Percentiles rank a stretch among this genome's conserved stretches.
Evolutionary conservation across 2,329 filamentous ascomycete species (phyloP).

Genomic region (Sclerotinia spermophila): DNA sequence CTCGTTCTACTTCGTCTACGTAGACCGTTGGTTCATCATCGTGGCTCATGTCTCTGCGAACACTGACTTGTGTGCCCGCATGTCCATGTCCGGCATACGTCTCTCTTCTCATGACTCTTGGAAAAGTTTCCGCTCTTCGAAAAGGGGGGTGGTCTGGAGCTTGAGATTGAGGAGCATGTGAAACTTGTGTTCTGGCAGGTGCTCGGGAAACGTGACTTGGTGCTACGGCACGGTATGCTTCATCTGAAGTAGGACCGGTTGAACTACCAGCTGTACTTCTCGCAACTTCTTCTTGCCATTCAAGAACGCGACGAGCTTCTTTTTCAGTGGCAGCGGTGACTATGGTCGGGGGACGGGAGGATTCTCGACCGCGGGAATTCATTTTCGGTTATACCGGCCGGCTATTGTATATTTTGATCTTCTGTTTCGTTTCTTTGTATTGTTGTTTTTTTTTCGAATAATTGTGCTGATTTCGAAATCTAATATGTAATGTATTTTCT

Average conservation of each 20-base stretch:
- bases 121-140: constrained; percentile 20
- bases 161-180: background rate
- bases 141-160: constrained; percentile 10
- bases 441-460: background rate
- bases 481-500: background rate
- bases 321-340: constrained; percentile 33
- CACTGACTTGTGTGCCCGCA: background rate
- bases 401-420: background rate
- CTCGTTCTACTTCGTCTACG: constrained; percentile 24
- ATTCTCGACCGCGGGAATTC: constrained; percentile 5
- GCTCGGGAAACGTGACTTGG: constrained; percentile 15
- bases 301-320: constrained; percentile 41
- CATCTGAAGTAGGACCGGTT: background rate
- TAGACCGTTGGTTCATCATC: constrained; percentile 9
- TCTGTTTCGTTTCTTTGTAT: background rate
- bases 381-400: background rate
- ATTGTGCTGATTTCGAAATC: background rate
- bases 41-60: constrained; percentile 6
- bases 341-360: constrained; percentile 17
- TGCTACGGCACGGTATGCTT: constrained; percentile 4
- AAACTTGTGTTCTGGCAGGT: background rate
- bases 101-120: constrained; percentile 10
- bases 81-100: background rate
- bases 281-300: constrained; percentile 43
- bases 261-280: constrained; percentile 26